phyloP scores from a whole-genome alignment of 2,329 filamentous ascomycete genomes.

The Colletotrichum kahawae region DNA sequence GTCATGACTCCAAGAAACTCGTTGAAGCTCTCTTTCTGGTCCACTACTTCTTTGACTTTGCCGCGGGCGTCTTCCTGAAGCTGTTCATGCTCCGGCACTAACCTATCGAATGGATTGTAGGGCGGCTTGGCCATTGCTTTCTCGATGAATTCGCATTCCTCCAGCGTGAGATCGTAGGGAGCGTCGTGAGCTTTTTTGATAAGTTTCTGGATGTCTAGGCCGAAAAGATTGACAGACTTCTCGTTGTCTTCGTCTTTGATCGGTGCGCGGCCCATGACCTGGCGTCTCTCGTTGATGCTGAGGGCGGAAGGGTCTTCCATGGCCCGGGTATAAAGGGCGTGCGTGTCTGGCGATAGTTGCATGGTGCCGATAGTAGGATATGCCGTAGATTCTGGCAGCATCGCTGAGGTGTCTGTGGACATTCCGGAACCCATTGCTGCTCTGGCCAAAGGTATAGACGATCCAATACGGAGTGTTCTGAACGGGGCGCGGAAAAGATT shows the following conservation, averaged over 20 bases:
- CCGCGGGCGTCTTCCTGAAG: background rate
- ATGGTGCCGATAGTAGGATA: background rate
- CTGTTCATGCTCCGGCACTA: background rate
- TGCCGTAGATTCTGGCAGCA: background rate
- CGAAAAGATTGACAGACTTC: background rate
- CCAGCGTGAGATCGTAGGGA: background rate
- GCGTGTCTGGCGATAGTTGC: background rate
- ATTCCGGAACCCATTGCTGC: background rate
- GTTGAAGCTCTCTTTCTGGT: background rate
- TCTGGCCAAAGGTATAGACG: background rate
- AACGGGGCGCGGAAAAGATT: background rate
- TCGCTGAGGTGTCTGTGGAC: background rate
- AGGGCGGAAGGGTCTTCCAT: background rate
- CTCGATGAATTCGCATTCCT: background rate
- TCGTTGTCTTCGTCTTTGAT: background rate
- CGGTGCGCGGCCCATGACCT: background rate
- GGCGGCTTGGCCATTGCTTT: background rate
- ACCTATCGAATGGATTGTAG: background rate
- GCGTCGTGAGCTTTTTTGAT: background rate
- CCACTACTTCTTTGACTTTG: background rate
- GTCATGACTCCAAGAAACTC: background rate
- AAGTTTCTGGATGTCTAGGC: background rate
- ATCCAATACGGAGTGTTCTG: background rate
- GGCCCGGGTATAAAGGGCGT: background rate
- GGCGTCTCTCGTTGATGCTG: background rate